Evolutionary conservation across 805 yeast species (phyloP).

Genomic region (Blastobotrys parvus): DNA sequence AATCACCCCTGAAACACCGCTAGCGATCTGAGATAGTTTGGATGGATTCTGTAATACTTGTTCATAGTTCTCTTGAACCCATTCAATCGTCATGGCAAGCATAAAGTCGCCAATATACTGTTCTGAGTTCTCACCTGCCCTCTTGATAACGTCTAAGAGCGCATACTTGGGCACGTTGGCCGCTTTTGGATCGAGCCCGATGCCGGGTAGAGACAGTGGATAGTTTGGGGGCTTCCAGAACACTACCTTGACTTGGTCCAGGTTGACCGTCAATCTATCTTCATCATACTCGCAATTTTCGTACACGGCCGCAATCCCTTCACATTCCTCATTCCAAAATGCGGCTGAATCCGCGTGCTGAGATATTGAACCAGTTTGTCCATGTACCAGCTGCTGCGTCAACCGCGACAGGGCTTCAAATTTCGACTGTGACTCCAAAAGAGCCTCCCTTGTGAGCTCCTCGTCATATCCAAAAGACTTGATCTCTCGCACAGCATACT

Average conservation of each 20-base stretch:
- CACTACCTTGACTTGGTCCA: slow-evolving; percentile 7
- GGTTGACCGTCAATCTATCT: not conserved
- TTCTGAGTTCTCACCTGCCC: slow-evolving; percentile 25
- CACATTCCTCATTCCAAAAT: slow-evolving; percentile 70
- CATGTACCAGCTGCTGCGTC: slow-evolving; percentile 22
- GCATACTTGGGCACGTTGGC: slow-evolving; percentile 24
- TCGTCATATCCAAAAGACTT: slow-evolving; percentile 61
- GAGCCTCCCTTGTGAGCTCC: slow-evolving; percentile 48
- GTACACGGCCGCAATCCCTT: slow-evolving; percentile 55
- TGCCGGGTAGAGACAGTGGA: slow-evolving; percentile 64
- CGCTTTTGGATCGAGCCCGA: slow-evolving; percentile 36
- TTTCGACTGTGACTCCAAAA: slow-evolving; percentile 40
- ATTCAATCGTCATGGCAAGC: slow-evolving; percentile 61
- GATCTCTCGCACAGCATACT: slow-evolving; percentile 50
- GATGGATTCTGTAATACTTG: slow-evolving; percentile 68
- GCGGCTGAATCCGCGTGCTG: slow-evolving; percentile 17
- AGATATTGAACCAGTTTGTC: slow-evolving; percentile 21
- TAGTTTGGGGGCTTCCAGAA: slow-evolving; percentile 45
- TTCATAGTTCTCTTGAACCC: slow-evolving; percentile 60
- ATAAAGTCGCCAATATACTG: slow-evolving; percentile 58
- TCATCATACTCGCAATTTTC: slow-evolving; percentile 17
- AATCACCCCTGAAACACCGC: slow-evolving; percentile 23
- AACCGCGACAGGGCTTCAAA: slow-evolving; percentile 38
- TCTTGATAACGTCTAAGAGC: slow-evolving; percentile 27
- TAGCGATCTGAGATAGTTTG: slow-evolving; percentile 38